These are phyloP conservation scores for Kingdonia uniflora DNA, from an alignment of 164 flowering plant species.

Conservation along the genomic window DNA sequence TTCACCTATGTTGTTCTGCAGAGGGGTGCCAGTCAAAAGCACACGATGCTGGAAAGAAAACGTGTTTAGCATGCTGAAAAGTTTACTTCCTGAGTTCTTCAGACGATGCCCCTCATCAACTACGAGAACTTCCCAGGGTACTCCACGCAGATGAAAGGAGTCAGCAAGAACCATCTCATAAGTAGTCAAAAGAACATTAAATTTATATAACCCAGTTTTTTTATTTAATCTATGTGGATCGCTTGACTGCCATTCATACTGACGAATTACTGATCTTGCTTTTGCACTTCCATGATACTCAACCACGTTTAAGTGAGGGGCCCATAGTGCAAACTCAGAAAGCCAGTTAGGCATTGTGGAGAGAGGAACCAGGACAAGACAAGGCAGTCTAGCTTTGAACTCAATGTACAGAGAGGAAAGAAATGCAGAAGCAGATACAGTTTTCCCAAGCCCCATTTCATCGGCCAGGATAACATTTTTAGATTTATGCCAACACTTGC, in stretches of 20 bases:
- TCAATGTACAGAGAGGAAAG: constrained; percentile 74
- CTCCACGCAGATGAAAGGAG: constrained; percentile 68
- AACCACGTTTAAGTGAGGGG: constrained; percentile 87
- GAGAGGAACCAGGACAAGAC: constrained; percentile 92
- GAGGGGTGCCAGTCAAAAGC: constrained; percentile 95
- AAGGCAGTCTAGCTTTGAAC: constrained; percentile 70
- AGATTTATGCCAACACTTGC: constrained; percentile 82
- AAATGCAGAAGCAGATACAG: constrained; percentile 94
- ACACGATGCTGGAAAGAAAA: constrained; percentile 95
- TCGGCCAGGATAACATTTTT: constrained; percentile 98
- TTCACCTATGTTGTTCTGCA: constrained; percentile 97
- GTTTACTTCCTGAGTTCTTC: constrained; percentile 90
- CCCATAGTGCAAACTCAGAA: constrained; percentile 87
- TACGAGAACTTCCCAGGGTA: constrained; percentile 98
- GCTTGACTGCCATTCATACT: constrained; percentile 91
- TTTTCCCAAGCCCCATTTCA: constrained; percentile 99
- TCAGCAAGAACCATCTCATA: constrained; percentile 98
- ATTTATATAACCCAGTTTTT: constrained; percentile 48
- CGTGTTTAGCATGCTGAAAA: constrained; percentile 81
- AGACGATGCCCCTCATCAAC: constrained; percentile 99
- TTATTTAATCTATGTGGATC: constrained; percentile 27
- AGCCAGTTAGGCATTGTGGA: constrained; percentile 99
- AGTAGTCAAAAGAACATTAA: constrained; percentile 89
- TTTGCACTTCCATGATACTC: constrained; percentile 97
- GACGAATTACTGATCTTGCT: constrained; percentile 83